Evolutionary conservation across 177 flowering plant species (phyloP).

Genomic region (Vitis hybrid): DNA sequence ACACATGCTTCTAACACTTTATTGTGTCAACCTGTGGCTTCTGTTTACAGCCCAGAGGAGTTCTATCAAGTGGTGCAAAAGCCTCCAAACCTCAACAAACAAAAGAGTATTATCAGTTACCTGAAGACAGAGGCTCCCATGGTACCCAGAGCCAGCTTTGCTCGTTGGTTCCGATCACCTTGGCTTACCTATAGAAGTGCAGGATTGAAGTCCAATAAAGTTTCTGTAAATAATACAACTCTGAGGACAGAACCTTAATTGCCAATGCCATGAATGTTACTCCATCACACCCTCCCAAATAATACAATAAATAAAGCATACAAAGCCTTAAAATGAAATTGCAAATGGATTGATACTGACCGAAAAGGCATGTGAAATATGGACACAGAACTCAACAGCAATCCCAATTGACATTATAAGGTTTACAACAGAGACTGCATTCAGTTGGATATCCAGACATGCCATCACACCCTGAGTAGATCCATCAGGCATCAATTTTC

Average conservation of each 20-base stretch:
- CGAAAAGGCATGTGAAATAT: conserved; percentile 86
- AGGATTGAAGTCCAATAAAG: neutral
- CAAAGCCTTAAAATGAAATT: neutral
- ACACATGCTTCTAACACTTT: too few species aligned
- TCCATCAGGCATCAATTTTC: conserved; percentile 4
- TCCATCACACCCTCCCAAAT: neutral
- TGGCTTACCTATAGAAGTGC: conserved; percentile 50
- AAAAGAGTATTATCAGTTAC: conserved; percentile 25
- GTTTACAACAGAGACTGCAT: conserved; percentile 96
- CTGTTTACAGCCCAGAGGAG: neutral
- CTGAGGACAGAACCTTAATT: neutral
- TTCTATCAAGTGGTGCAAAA: neutral
- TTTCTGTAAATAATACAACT: neutral
- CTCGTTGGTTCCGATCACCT: conserved; percentile 73
- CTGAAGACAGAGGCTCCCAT: conserved; percentile 99
- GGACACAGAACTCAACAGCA: conserved; percentile 96
- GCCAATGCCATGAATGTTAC: neutral
- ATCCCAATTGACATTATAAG: conserved; percentile 95
- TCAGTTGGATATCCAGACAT: conserved; percentile 77
- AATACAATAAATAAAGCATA: neutral
- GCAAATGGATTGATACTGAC: conserved; percentile 41
- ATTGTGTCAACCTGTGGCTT: too few species aligned
- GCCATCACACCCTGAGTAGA: conserved; percentile 93
- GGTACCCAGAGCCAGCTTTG: conserved; percentile 72
- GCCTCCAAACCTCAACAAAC: neutral